Percentiles rank a stretch among this genome's conserved stretches.
These are phyloP conservation scores for Colletotrichum lentis DNA, from an alignment of 2,329 filamentous ascomycete genomes.

Conservation along the genomic window DNA sequence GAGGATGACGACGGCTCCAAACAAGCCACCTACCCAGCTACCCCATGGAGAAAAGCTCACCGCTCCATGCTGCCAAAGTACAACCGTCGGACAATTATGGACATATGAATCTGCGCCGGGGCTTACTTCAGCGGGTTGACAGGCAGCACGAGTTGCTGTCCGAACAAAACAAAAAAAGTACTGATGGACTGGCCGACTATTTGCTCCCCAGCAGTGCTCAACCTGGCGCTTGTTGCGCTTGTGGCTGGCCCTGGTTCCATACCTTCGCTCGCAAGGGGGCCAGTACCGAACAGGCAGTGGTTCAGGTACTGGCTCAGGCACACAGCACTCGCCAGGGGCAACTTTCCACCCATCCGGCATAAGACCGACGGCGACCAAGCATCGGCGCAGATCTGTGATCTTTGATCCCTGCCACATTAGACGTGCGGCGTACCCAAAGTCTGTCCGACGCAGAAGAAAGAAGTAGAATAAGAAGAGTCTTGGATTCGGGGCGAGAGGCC, in stretches of 20 bases:
- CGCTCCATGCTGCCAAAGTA: background rate
- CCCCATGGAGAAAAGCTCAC: background rate
- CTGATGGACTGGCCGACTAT: background rate
- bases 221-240: background rate
- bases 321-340: slow-evolving; percentile 5
- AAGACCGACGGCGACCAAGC: background rate
- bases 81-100: background rate
- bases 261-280: background rate
- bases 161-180: background rate
- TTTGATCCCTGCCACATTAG: slow-evolving; percentile 17
- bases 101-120: background rate
- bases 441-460: background rate
- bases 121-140: background rate
- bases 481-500: background rate
- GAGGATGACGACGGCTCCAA: background rate
- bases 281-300: background rate
- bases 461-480: background rate
- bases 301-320: slow-evolving; percentile 6
- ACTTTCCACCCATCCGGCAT: background rate
- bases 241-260: background rate
- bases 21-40: no score
- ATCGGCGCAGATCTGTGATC: slow-evolving; percentile 17
- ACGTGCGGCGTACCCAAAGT: slow-evolving; percentile 1
- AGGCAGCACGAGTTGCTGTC: background rate
- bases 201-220: background rate